Evolutionary conservation across 2,329 filamentous ascomycete species (phyloP).

Genomic region (Colletotrichum chrysophilum): DNA sequence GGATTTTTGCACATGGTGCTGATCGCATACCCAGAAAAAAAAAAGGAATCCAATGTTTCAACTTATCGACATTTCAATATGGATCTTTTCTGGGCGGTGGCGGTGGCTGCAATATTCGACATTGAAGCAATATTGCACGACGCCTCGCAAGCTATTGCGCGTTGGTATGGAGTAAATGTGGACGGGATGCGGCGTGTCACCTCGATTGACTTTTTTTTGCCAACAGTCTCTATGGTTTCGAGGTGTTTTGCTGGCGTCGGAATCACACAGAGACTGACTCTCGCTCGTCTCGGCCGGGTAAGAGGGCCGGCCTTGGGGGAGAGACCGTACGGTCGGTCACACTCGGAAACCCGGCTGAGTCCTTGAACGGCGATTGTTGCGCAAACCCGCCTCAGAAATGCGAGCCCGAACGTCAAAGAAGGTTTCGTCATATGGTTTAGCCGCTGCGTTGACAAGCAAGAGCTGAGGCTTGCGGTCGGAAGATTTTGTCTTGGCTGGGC

Average conservation of each 20-base stretch:
- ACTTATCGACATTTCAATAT: neutral
- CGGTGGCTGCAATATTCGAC: neutral
- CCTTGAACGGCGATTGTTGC: neutral
- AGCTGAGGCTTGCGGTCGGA: neutral
- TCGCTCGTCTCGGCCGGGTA: neutral
- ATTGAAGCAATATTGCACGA: neutral
- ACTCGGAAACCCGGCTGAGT: neutral
- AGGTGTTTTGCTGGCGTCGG: neutral
- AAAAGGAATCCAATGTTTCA: neutral
- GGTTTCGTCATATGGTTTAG: neutral
- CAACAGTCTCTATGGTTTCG: neutral
- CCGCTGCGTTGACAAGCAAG: neutral
- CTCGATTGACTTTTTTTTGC: neutral
- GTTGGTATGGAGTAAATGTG: neutral
- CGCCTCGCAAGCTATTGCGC: neutral
- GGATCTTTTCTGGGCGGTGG: neutral
- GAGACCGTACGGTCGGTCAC: neutral
- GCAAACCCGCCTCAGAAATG: neutral
- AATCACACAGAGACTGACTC: neutral
- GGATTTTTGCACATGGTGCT: neutral
- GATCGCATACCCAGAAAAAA: neutral
- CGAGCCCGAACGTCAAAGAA: neutral
- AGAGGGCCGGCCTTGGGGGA: neutral
- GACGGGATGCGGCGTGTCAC: neutral
- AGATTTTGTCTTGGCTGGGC: neutral